Evolutionary conservation across 495 filamentous ascomycete species (phyloP), one percentile per base, ranked within the genome.

Genomic region (Lasiosphaeria miniovina): DNA sequence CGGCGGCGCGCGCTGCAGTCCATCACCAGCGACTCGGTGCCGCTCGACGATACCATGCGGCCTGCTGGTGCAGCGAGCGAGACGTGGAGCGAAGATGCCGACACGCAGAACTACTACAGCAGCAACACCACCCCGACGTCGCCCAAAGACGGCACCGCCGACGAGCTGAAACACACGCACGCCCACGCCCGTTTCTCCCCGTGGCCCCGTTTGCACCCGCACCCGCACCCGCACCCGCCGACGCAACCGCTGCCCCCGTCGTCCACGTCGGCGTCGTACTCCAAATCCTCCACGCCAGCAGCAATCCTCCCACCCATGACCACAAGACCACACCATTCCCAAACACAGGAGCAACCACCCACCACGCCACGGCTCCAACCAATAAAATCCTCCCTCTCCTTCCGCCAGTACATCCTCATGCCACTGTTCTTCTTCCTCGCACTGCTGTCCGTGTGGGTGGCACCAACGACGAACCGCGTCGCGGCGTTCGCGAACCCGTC

Each of bases 371-470:
- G 36, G 3, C 54, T 49, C 4, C 31, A 40, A 17, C 36, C 50
- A 12, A 43, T 57, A 7, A 24, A 24, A 49, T 68, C 73, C 6
- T 63, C 73, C 5, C 63, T 79, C 2, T 80, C 77, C 0, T 76
- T 80, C 36, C 64, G 74, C 8, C 75, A 80, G 58, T 80, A 77
- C 55, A 69, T 79, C 33, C 69, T 79, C 24, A 80, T 80, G 76
- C 78, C 78, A 0, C 65, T 78, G 6, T 64, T 81, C 12, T 78
- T 81, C 69, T 81, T 80, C 55, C 65, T 78, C 6, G 75, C 73
- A 0, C 62, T 80, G 43, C 61, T 81, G 6, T 59, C 73, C 1
- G 75, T 77, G 3, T 81, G 78, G 78, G 74, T 80, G 6, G 65
- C 75, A 12, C 77, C 77, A 4, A 75, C 75, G 0, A 67, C 66